Evolutionary conservation across 768 basidiomycete species (phyloP).

Genomic region (Auriculariales sp.): DNA sequence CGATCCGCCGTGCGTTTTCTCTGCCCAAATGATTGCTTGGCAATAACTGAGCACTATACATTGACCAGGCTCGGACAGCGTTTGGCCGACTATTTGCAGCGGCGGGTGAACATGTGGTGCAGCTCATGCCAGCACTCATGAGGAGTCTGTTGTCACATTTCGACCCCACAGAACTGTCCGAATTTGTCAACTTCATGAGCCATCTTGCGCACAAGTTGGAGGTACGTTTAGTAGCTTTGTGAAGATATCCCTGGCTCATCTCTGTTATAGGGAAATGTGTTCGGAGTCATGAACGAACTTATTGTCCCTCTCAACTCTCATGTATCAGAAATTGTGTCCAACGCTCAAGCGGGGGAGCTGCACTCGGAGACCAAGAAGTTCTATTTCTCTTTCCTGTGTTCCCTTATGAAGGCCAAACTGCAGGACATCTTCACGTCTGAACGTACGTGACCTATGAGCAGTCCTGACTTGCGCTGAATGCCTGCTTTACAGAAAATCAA

Average conservation of each 20-base stretch:
- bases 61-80: slow-evolving; percentile 85
- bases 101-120: slow-evolving; percentile 73
- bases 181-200: slow-evolving; percentile 92
- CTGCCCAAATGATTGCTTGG: no score
- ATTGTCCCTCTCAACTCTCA: slow-evolving; percentile 76
- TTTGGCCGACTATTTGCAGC: slow-evolving; percentile 88
- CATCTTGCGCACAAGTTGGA: slow-evolving; percentile 83
- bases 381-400: slow-evolving; percentile 71
- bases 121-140: slow-evolving; percentile 82
- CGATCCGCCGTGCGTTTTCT: slow-evolving; percentile 69
- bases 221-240: slow-evolving; percentile 25
- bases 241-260: not conserved
- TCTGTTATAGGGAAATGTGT: slow-evolving; percentile 57
- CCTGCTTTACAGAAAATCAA: slow-evolving; percentile 42
- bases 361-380: slow-evolving; percentile 77
- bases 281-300: slow-evolving; percentile 78
- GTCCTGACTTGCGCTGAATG: slow-evolving; percentile 8
- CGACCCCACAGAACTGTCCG: slow-evolving; percentile 81
- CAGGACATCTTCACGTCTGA: slow-evolving; percentile 78
- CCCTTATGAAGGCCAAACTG: slow-evolving; percentile 66
- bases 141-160: slow-evolving; percentile 81
- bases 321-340: slow-evolving; percentile 63
- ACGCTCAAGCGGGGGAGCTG: slow-evolving; percentile 72
- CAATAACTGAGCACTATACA: no score
- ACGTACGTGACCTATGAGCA: slow-evolving; percentile 37